Evolutionary conservation across 768 basidiomycete genomes (phyloP), one percentile per base, ranked within the genome.

Genomic region (Exsudoporus frostii): DNA sequence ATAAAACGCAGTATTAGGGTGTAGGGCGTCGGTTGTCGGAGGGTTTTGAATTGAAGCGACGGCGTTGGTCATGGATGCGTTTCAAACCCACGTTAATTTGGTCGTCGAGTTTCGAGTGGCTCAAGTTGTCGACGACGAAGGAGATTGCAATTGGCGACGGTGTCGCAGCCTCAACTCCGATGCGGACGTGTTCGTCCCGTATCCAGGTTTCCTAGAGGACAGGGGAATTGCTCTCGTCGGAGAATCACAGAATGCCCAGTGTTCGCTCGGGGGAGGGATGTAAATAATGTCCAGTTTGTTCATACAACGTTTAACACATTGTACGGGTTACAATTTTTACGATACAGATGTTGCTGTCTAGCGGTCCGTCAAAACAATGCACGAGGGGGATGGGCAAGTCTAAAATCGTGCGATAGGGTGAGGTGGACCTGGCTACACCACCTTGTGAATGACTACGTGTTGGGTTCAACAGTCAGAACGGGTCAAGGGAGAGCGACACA

Each of bases 401-500:
- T 53, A 43, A 25, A 34, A 3, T 6, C 10, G 22, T 4, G 5
- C 7, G 19, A 36, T 30, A 5, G 15, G 46, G 20, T 7, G 20
- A 24, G 57, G 22, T n/a, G 34, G 24, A 7, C n/a, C n/a, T n/a
- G 50, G 50, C 29, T 15, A 4, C 24, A 7, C 4, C 45, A 15
- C 36, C 22, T 49, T 55, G 37, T 63, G 51, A 40, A 62, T 39
- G 34, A 59, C 61, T 62, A 36, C 7, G 36, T 2, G 9, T n/a
- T 14, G 22, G 13, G 15, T n/a, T 13, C 19, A 9, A 45, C 6
- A 11, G 19, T 51, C 32, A 54, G 42, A 38, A 32, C 20, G 45
- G 2, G 5, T n/a, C 5, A 36, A 20, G 17, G 4, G 4, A 41
- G 25, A 38, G 19, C 7, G 20, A 30, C n/a, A 4, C 32, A 4